A percentile compares a stretch with the other conserved stretches of the same genome.
Evolutionary conservation across 2,329 filamentous ascomycete genomes (phyloP).

Genomic region (Arthroderma uncinatum): DNA sequence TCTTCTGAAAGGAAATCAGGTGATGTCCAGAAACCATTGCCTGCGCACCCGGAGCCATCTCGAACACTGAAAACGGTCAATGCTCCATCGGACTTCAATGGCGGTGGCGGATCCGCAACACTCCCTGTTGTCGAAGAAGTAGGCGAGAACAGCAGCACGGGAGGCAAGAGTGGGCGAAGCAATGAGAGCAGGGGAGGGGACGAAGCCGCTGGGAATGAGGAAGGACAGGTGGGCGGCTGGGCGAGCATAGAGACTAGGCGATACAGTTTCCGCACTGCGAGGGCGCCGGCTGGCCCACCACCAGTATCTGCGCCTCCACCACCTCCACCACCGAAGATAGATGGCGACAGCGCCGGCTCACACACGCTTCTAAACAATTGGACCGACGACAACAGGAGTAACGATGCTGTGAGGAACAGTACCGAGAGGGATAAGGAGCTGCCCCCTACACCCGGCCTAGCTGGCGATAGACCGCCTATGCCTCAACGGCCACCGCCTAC

Average conservation of each 20-base stretch:
- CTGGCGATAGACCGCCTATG: not conserved
- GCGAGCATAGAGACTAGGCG: conserved; percentile 7
- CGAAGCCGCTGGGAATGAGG: conserved; percentile 4
- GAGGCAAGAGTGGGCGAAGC: conserved; percentile 12
- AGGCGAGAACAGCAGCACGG: conserved; percentile 57
- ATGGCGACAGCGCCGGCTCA: not conserved
- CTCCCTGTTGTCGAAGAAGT: conserved; percentile 84
- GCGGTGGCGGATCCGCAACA: conserved; percentile 43
- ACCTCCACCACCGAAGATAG: conserved; percentile 8
- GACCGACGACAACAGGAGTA: not conserved
- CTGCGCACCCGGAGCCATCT: conserved; percentile 46
- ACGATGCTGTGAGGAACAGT: not conserved
- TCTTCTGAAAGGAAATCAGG: not conserved
- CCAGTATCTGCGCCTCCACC: conserved; percentile 12
- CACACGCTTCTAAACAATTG: not conserved
- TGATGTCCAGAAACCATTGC: conserved; percentile 21
- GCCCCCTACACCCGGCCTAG: conserved; percentile 3
- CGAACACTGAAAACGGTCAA: conserved; percentile 48
- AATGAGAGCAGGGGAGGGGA: conserved; percentile 3
- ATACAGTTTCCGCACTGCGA: conserved; percentile 12
- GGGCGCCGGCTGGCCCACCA: conserved; percentile 10
- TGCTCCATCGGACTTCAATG: conserved; percentile 46
- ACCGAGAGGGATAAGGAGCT: conserved; percentile 1
- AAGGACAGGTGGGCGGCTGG: not conserved
- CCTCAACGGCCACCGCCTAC: conserved; percentile 1